phyloP scores from a whole-genome alignment of 2,329 filamentous ascomycete genomes.

The Fusarium veterinarium region DNA sequence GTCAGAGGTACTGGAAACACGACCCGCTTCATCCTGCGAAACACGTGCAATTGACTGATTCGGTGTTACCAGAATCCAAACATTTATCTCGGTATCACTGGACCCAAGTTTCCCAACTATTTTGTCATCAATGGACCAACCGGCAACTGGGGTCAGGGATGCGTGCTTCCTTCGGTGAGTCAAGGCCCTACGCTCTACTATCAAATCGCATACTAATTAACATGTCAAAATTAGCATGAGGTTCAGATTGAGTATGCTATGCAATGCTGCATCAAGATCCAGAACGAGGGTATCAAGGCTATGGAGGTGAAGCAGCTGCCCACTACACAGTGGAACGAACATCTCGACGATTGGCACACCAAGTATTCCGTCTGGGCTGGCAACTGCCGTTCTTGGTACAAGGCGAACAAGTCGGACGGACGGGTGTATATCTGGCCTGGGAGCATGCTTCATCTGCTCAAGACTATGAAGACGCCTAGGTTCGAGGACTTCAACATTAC shows the following conservation, averaged over 20 bases:
- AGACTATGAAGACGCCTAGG: background rate
- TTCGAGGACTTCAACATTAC: background rate
- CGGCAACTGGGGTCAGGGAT: background rate
- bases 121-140: background rate
- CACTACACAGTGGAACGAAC: background rate
- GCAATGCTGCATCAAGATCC: background rate
- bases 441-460: background rate
- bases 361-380: background rate
- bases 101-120: background rate
- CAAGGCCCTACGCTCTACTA: rapidly evolving
- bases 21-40: background rate
- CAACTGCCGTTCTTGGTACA: background rate
- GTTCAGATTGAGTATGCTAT: background rate
- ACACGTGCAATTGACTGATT: background rate
- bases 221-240: background rate
- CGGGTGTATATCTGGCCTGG: background rate
- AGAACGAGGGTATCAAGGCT: background rate
- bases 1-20: background rate
- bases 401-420: background rate
- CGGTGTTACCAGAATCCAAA: background rate
- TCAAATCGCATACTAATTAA: rapidly evolving
- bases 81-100: background rate
- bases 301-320: background rate
- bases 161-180: background rate
- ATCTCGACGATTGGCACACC: background rate